Evolutionary conservation across 2,329 filamentous ascomycete species (phyloP).

Genomic region (Calcarisporium arbuscula): DNA sequence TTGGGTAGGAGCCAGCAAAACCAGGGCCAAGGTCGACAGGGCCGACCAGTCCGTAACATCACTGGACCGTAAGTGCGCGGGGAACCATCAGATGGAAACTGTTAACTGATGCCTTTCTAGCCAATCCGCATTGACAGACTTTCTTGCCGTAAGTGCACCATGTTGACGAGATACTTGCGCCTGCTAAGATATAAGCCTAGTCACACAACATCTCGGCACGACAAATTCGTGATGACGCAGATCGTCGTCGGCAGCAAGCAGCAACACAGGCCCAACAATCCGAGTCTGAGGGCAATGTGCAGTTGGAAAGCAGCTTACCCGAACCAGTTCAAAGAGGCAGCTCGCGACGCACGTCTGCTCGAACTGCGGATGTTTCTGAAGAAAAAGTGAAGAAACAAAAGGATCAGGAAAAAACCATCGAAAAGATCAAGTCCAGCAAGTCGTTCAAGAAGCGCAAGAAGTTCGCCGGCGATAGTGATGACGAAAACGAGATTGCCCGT

Average conservation of each 20-base stretch:
- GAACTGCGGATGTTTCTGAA: no score
- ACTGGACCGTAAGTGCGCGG: slow-evolving; percentile 29
- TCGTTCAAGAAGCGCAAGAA: slow-evolving; percentile 48
- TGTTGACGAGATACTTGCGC: neutral
- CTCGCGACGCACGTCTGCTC: no score
- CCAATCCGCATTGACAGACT: slow-evolving; percentile 49
- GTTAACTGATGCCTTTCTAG: slow-evolving; percentile 17
- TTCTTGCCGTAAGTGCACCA: slow-evolving; percentile 36
- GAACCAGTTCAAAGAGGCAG: no score
- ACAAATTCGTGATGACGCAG: slow-evolving; percentile 46
- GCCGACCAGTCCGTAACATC: slow-evolving; percentile 25
- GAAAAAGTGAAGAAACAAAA: slow-evolving; percentile 29
- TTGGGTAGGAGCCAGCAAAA: slow-evolving; percentile 12
- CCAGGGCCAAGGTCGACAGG: slow-evolving; percentile 11
- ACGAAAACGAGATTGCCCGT: slow-evolving; percentile 44
- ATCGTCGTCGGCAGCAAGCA: slow-evolving; percentile 38
- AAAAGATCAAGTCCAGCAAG: slow-evolving; percentile 59
- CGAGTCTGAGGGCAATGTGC: no score
- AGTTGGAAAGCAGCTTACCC: no score
- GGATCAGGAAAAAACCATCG: slow-evolving; percentile 46
- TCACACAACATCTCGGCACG: slow-evolving; percentile 65
- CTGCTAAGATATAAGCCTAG: slow-evolving; percentile 28
- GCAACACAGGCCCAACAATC: slow-evolving; percentile 15
- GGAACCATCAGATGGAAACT: neutral
- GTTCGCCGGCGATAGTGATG: slow-evolving; percentile 21